phyloP scores from a whole-genome alignment of 148 eudicot species.

The Limonium bicolor region DNA sequence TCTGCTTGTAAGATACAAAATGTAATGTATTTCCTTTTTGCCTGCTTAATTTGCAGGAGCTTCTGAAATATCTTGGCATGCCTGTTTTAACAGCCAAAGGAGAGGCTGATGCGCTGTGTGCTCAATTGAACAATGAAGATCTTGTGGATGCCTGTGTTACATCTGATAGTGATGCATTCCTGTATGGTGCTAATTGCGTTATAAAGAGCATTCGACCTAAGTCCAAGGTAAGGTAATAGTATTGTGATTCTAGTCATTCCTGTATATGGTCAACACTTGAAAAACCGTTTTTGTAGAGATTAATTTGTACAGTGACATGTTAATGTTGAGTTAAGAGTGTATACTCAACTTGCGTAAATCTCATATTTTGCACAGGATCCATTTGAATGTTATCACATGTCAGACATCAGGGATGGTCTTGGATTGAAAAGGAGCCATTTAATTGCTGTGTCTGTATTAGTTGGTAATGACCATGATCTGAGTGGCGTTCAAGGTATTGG shows the following conservation, averaged over 20 bases:
- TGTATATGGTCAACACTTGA: no score
- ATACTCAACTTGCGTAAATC: conserved; percentile 7
- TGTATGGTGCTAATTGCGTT: conserved; percentile 75
- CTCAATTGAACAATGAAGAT: conserved; percentile 67
- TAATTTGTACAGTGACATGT: no score
- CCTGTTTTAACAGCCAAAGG: conserved; percentile 71
- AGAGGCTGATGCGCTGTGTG: conserved; percentile 98
- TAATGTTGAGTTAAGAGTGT: no score
- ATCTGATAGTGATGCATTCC: conserved; percentile 88
- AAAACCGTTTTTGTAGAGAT: no score
- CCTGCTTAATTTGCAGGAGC: conserved; percentile 32
- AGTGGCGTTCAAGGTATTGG: conserved; percentile 85
- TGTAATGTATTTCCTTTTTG: not conserved
- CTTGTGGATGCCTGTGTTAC: conserved; percentile 91
- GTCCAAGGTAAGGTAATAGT: conserved; percentile 36
- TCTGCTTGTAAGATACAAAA: not conserved
- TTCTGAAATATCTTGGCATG: conserved; percentile 78
- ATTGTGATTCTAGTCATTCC: not conserved
- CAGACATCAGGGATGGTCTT: conserved; percentile 66
- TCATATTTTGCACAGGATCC: conserved; percentile 47
- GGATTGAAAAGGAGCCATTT: conserved; percentile 84
- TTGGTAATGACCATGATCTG: conserved; percentile 77
- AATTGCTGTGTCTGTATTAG: conserved; percentile 76
- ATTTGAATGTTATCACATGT: conserved; percentile 70
- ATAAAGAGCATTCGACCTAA: conserved; percentile 55